Evolutionary conservation across 345 rosid genomes (phyloP), one percentile per base, ranked within the genome.

Genomic region (Leavenworthia alabamica): DNA sequence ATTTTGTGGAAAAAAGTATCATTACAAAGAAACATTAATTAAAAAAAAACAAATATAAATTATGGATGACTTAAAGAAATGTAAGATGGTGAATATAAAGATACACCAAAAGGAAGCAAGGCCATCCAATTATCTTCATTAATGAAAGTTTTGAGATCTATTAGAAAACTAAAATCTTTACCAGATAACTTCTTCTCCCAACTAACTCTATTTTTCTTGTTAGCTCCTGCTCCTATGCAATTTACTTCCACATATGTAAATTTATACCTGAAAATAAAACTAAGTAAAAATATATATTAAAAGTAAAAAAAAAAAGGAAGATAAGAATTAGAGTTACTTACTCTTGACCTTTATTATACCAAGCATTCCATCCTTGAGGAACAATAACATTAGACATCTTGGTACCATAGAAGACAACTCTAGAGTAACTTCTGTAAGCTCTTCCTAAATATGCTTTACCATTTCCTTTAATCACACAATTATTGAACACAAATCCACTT

Each of bases 361-460:
- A 78, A 12, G 81, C 14, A 17, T 27, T 5, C 88, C 84, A 82
- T 23, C 84, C 87, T 37, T 26, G 24, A 6, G 77, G 81, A 62
- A 57, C 42, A 3, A 78, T 26, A 15, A 50, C 41, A 19, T 20
- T 15, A 1, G 58, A 32, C 56, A 82, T 45, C 17, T 43, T 0
- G 4, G 78, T 37, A 31, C 6, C n/a, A 32, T 74, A 33, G 37
- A 82, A 73, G 29, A 78, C 8, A 8, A 76, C 80, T 27, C 75
- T 73, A 2, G 84, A 78, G 37, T 68, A 64, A 7, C 2, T 3
- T 40, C 70, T 8, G 10, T 70, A 78, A 3, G 82, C 82, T 64
- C 84, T 74, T 35, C 87, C 87, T 2, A 80, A 56, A 10, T 37
- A 72, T 3, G 70, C 40, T 0, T 58, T 51, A 9, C 81, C 77